Conservation (phyloP, 768 basidiomycete genomes). For the Tulasnella sp. region DNA sequence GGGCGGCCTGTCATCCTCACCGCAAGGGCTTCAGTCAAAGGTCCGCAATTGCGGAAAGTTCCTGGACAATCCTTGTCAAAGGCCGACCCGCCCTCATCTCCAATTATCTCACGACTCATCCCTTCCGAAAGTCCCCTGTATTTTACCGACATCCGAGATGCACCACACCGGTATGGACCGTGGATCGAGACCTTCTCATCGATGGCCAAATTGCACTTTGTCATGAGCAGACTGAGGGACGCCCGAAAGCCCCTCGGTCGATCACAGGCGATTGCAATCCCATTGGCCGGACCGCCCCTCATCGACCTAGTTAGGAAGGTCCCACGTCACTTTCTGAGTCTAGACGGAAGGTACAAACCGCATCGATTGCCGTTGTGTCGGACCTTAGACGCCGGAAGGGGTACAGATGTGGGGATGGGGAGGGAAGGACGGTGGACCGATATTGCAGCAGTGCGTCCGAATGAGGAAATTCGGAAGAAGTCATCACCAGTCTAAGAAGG, state of each 20-base stretch:
- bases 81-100: constrained; percentile 16
- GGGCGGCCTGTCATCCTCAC: too few relatives aligned
- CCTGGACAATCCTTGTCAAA: constrained; percentile 10
- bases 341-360: background rate
- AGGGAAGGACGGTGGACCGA: background rate
- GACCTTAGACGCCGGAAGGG: constrained; percentile 10
- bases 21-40: constrained; percentile 4
- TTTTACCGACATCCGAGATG: constrained; percentile 16
- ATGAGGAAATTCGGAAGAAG: constrained; percentile 2
- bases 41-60: constrained; percentile 14
- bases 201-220: background rate
- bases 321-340: constrained; percentile 16
- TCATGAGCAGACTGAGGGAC: background rate
- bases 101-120: constrained; percentile 15
- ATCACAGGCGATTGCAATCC: constrained; percentile 15
- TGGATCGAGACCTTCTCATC: constrained; percentile 12
- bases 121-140: constrained; percentile 15
- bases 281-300: background rate
- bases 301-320: background rate
- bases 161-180: background rate
- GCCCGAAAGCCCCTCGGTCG: constrained; percentile 17
- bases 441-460: background rate
- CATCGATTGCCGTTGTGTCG: constrained; percentile 15
- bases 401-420: background rate
- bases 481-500: background rate